Base-by-base conservation (phyloP, 1,139 yeast genomes). In the Candida pseudocylindracea region DNA sequence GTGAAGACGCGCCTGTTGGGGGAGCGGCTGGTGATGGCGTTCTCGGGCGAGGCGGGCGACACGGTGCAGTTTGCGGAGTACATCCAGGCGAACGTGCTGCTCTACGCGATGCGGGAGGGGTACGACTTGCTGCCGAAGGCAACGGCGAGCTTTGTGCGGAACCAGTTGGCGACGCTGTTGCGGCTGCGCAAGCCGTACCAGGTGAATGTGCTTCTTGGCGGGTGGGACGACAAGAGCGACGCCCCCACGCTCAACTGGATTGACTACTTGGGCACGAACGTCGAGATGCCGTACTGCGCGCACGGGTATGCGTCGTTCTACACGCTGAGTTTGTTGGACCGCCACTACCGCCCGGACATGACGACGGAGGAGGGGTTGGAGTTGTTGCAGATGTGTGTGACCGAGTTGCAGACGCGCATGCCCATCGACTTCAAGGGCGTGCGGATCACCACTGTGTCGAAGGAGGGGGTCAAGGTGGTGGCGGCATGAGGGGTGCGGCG, bases 241-340 rank as follows among this genome's bases (percentile, higher is more conserved):
- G 58, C 57, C 40, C 85, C 96, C 28, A 60, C 70, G 32, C 64
- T 88, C 48, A 73, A 78, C 48, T 83, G 91, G 75, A 79, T 91
- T 42, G 99, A 88, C 50, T 88, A 88, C 50, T 60, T 91, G 45
- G 98, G 98, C 3, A 81, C 98, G 4, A 71, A 74, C 42, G 93
- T 75, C 12, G 81, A 75, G 38, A 61, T 88, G 37, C 96, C 98
- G 13, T 88, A 91, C 48, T 95, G 93, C 10, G 93, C 94, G 2
- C 94, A 83, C 48, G 98, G 98, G 2, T 88, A 91, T 47, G 93
- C 98, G 28, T 93, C 92, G 2, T 91, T 83, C 53, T 88, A 88
- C 53, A 73, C 93, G 31, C 66, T 81, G 50, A 79, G 98, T 4
- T 59, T 88, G 40, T 63, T 91, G 44, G 99, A 88, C 56, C 83